phyloP scores from a whole-genome alignment of 306 rosid genomes.

The Cicer arietinum region DNA sequence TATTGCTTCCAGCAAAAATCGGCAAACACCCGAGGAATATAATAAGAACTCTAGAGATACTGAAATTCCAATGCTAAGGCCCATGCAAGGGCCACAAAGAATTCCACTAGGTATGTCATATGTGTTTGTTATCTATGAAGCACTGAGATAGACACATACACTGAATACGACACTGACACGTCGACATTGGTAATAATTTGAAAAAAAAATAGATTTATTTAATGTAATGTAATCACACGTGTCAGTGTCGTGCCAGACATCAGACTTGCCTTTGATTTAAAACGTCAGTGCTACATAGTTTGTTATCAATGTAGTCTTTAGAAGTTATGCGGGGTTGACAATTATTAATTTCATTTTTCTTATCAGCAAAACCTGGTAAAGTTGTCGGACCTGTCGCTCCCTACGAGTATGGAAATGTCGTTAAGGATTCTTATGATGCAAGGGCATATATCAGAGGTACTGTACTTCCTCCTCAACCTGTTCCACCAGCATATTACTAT shows the following conservation, averaged over 20 bases:
- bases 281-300: not conserved
- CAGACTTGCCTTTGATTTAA: too few species aligned
- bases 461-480: slow-evolving; percentile 66
- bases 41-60: slow-evolving; percentile 58
- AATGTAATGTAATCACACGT: too few species aligned
- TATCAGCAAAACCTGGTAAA: slow-evolving; percentile 87
- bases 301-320: slow-evolving; percentile 2
- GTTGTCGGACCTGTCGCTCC: slow-evolving; percentile 85
- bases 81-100: slow-evolving; percentile 67
- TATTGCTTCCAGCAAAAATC: slow-evolving; percentile 55
- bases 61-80: slow-evolving; percentile 64
- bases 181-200: too few species aligned
- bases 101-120: slow-evolving; percentile 65
- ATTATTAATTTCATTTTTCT: slow-evolving; percentile 22
- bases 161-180: too few species aligned
- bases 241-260: not conserved
- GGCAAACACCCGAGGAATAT: slow-evolving; percentile 59
- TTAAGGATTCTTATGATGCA: slow-evolving; percentile 81
- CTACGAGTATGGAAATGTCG: slow-evolving; percentile 59
- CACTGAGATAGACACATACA: too few species aligned
- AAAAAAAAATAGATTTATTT: too few species aligned
- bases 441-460: slow-evolving; percentile 70
- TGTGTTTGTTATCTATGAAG: not conserved
- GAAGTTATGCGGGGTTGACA: not conserved
- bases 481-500: slow-evolving; percentile 67